These are phyloP conservation scores for Trametes gibbosa DNA, from an alignment of 768 basidiomycete species.

Conservation along the genomic window DNA sequence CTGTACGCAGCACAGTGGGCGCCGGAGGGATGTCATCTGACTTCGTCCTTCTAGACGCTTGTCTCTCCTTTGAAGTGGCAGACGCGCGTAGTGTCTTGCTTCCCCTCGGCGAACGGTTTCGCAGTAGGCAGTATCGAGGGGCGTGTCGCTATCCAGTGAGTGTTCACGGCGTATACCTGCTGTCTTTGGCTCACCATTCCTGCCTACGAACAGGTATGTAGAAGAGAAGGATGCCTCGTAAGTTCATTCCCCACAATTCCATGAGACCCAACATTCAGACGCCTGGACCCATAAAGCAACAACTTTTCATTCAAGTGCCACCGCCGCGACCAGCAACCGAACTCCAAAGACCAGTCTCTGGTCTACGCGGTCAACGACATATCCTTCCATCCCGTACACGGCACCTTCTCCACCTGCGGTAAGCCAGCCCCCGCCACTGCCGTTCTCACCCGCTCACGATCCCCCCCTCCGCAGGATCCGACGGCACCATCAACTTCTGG, in stretches of 20 bases:
- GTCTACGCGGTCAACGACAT: constrained; percentile 60
- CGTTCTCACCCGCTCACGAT: neutral
- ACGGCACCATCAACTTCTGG: constrained; percentile 91
- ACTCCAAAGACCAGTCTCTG: constrained; percentile 39
- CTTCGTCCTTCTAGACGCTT: constrained; percentile 51
- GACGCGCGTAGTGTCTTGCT: constrained; percentile 82
- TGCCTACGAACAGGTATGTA: constrained; percentile 55
- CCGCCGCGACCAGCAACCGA: constrained; percentile 34
- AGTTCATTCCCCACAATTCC: constrained; percentile 21
- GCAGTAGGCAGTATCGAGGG: constrained; percentile 88
- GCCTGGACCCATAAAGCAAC: constrained; percentile 25
- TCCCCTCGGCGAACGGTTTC: constrained; percentile 75
- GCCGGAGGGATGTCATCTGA: neutral
- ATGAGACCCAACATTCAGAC: neutral
- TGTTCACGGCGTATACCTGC: constrained; percentile 16
- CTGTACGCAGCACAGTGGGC: neutral
- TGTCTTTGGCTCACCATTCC: neutral
- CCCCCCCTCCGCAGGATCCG: constrained; percentile 49
- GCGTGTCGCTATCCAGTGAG: constrained; percentile 93
- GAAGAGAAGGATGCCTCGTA: constrained; percentile 79
- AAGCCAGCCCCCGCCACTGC: neutral
- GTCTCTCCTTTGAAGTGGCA: constrained; percentile 92
- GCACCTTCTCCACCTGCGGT: constrained; percentile 47
- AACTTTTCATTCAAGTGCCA: constrained; percentile 64
- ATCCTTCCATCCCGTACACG: constrained; percentile 51